A percentile compares a stretch with the other conserved stretches of the same genome.
phyloP scores from a whole-genome alignment of 306 rosid species.

The Parietaria judaica region DNA sequence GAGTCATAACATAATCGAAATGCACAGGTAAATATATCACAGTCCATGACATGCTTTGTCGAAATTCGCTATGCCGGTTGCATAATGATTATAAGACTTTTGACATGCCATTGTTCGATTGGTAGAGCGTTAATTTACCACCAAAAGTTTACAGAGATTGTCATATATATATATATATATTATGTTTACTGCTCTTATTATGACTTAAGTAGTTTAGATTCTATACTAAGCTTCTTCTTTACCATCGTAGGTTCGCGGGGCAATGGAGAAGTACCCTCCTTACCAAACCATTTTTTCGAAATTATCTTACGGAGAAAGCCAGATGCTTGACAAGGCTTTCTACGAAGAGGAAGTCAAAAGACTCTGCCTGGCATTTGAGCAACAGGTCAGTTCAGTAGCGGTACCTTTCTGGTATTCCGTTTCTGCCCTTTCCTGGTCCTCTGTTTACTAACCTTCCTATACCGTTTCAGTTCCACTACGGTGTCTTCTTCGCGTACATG shows the following conservation, averaged over 20 bases:
- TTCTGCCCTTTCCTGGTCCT: too few relatives aligned
- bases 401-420: too few relatives aligned
- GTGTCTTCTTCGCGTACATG: constrained; percentile 93
- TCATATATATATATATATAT: not conserved
- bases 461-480: constrained; percentile 85
- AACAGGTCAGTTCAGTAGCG: constrained; percentile 48
- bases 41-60: too few relatives aligned
- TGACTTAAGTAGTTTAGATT: not conserved
- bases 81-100: too few relatives aligned
- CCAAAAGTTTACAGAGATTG: too few relatives aligned
- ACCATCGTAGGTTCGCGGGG: constrained; percentile 65
- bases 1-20: too few relatives aligned
- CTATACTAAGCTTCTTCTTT: not conserved
- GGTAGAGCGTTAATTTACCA: too few relatives aligned
- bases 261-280: constrained; percentile 90
- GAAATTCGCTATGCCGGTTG: too few relatives aligned
- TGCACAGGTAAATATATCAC: too few relatives aligned
- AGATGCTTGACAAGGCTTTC: constrained; percentile 98
- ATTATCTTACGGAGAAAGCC: constrained; percentile 90
- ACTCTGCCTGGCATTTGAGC: constrained; percentile 91
- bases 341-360: constrained; percentile 99
- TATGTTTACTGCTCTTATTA: not conserved
- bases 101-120: too few relatives aligned
- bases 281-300: constrained; percentile 85
- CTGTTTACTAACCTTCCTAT: not conserved